Evolutionary conservation across 306 rosid species (phyloP), one percentile per base, ranked within the genome.

Genomic region (Quercus cerris): DNA sequence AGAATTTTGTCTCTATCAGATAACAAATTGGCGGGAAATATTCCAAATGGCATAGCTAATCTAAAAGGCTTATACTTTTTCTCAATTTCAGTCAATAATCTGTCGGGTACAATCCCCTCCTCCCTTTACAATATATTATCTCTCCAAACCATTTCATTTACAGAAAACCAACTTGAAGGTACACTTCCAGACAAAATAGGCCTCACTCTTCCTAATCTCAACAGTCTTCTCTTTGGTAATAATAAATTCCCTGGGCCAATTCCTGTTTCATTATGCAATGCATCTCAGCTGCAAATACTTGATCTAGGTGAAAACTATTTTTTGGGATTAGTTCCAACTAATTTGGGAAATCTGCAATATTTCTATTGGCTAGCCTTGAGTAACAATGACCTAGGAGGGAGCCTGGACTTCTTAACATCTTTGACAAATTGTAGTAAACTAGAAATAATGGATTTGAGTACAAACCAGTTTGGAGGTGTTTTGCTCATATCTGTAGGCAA

Each of bases 31-130:
- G 63, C 1, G 18, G 78, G 81, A 3, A 51, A 0, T 1, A 3
- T 82, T 31, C 85, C 81, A 5, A 38, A 38, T 25, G 71, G 56
- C 5, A 22, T 82, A 17, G 78, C 75, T 3, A 35, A 6, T 14
- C 22, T 38, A 49, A 51, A 9, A 52, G 2, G 66, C 28, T 52
- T 59, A 20, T n/a, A 0, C 11, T 1, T 3, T 1, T 76, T 76
- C 4, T 0, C 18, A 1, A 8, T 76, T 4, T 1, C 2, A 18
- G 0, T 7, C 1, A 54, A 63, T n/a, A 35, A 62, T 5, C 70
- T 71, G 6, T 71, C 74, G 0, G 4, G 52, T 7, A 9, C 52
- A 46, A 2, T 46, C 1, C 52, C 14, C 8, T 46, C 14, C 15
- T 10, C 52, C 52, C 52, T 46, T 46, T 46, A 46, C 15, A 46